Base-by-base conservation (phyloP, 176 grass and related monocot species). In the Bromus sterilis region DNA sequence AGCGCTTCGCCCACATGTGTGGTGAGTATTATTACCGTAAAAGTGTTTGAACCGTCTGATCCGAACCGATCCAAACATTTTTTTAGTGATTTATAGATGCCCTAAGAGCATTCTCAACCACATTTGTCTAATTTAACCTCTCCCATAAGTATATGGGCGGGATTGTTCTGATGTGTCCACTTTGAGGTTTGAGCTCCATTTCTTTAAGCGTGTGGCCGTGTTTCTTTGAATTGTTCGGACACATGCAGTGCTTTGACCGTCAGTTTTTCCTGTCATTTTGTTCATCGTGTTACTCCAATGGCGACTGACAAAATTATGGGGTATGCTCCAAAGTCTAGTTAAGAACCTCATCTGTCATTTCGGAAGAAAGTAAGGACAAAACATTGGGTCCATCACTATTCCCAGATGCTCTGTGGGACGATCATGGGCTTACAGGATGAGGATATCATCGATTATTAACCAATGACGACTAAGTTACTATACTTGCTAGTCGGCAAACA, bases 391-490 rank as follows among this genome's bases (percentile, higher is more conserved):
- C 55, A 14, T 51, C 29, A 8, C 51, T 26, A 23, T 55, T 3
- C 37, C 3, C 14, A 37, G 13, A 68, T 34, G 30, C 43, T 82
- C 53, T 63, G 85, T 82, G 74, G 42, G 85, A n/a, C n/a, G n/a
- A 61, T 67, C 57, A 86, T 26, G 4, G 41, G 23, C 55, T 25
- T 62, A 64, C 56, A 66, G 57, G 56, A 65, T 9, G 51, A 5
- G 18, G 16, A 43, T 30, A 23, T 2, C 3, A 53, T 62, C 39
- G 7, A 53, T 82, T 33, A 60, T 81, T 30, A 41, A 14, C 20
- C 37, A 14, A 11, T 36, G 12, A 42, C 39, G 5, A n/a, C n/a
- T n/a, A n/a, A 56, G 21, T 15, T n/a, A n/a, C 35, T 24, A 32
- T 6, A n/a, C 2, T 11, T 37, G n/a, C 8, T 64, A 31, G 32